Base-by-base conservation (phyloP, 2,329 filamentous ascomycete species). In the Ampelomyces quisqualis region DNA sequence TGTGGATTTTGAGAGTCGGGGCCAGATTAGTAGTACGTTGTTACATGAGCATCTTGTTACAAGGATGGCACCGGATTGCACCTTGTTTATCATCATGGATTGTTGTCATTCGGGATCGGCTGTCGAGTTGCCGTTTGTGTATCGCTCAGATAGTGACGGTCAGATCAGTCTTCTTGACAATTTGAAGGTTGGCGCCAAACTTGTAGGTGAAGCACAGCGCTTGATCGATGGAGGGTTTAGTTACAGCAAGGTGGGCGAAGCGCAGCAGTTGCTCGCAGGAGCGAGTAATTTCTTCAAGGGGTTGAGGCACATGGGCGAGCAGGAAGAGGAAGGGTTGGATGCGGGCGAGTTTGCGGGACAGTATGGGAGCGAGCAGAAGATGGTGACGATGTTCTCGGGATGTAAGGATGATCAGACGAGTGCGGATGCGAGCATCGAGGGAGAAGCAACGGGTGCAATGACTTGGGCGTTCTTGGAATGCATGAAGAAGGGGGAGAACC, bases 21-120 rank as follows among this genome's bases (percentile, higher is more conserved):
- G 79, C 1, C 78, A 81, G 54, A 74, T 82, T 21, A 70, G 71
- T 21, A 77, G 73, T 53, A 73, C 73, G 10, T 67, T 70, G 43
- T 62, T 81, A 11, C 78, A 82, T 53, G 65, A 72, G 31, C 70
- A 72, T 34, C 71, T 81, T 7, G 75, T 81, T 13, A 74, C 74
- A 1, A 64, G 67, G 1, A 68, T 82, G 60, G 72, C 76, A 15
- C 70, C 75, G 0, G 69, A 65, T 9, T 75, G 73, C 47, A 74
- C 74, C 1, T 67, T 81, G 10, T 79, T 78, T 55, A 72, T 80
- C 49, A 64, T 82, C 19, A 76, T 83, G 52, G 80, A 83, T 57
- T 82, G 79, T 62, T 83, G 80, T 53, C 80, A 82, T 59, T 79
- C 76, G 2, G 79, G 79, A 20, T 80, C 77, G 1, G 79, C 78